Evolutionary conservation across 345 rosid genomes (phyloP), one percentile per base, ranked within the genome.

Genomic region (Linum usitatissimum): DNA sequence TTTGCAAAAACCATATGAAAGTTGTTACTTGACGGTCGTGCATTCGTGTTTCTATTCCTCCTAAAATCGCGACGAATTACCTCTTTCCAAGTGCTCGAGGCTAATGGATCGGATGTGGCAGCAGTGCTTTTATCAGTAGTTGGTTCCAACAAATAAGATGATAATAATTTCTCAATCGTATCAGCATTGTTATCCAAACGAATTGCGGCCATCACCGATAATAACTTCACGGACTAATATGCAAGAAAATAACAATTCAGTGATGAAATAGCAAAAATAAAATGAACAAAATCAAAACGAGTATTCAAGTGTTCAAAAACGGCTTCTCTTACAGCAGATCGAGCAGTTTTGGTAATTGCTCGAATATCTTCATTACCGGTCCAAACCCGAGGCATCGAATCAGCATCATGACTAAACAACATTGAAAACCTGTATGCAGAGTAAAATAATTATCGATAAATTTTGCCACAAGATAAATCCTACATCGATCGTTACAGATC

Each of bases 361-460:
- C 93, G 83, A 77, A 94, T 86, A 71, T 94, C 97, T 80, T 94
- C 99, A 45, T 88, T 94, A 73, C 99, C 97, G 5, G 88, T 90
- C 99, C 99, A 94, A 66, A 94, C 79, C 53, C 99, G 91, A 13
- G 99, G 95, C 93, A 94, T 88, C 64, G 99, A 94, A 67, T 94
- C 99, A 65, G 95, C 70, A 78, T 90, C 99, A 71, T 84, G 96
- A 80, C 92, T 85, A 61, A 94, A 90, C 69, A 94, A 73, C 68
- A 75, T 81, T 56, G 97, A 69, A 81, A 94, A 94, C 81, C 99
- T 94, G 87, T 18, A 66, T 15, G 60, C 62, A 65, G 14, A 3
- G 10, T 1, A 2, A 2, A 34, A 34, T 34, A 5, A 45, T 12
- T 3, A 45, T 45, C 10, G 17, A 10, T 4, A 34, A 7, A 1